Evolutionary conservation across 2,329 filamentous ascomycete species (phyloP).

Genomic region (Fusarium sacchari): DNA sequence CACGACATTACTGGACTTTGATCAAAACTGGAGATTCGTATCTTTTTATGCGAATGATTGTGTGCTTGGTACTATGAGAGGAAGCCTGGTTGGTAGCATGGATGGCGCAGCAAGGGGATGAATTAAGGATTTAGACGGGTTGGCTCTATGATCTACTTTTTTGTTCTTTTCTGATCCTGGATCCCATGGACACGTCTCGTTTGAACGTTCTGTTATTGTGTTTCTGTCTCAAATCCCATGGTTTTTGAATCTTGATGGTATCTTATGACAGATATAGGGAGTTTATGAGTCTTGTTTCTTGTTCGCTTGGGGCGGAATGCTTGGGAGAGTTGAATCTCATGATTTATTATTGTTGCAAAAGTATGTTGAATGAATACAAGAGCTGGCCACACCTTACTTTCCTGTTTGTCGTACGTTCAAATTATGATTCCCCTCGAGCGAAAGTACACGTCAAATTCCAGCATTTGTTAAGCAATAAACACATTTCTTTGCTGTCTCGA

Average conservation of each 20-base stretch:
- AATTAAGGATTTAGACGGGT: not conserved
- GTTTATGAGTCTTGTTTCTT: slow-evolving; percentile 2
- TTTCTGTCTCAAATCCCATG: not conserved
- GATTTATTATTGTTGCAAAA: slow-evolving; percentile 19
- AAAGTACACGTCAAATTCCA: not conserved
- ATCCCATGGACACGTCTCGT: slow-evolving; percentile 14
- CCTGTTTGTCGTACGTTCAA: not conserved
- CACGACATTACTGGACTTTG: not conserved
- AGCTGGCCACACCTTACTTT: not conserved
- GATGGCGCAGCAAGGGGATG: not conserved
- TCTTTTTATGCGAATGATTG: not conserved
- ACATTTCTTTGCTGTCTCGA: not conserved
- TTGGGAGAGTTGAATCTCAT: not conserved
- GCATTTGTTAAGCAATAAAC: not conserved
- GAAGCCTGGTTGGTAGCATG: not conserved
- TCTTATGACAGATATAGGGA: slow-evolving; percentile 4
- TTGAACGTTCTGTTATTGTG: not conserved
- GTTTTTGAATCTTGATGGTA: not conserved
- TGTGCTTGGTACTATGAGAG: not conserved
- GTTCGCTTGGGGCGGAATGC: not conserved
- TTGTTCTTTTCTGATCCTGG: not conserved
- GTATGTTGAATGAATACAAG: slow-evolving; percentile 28
- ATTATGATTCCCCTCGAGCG: not conserved
- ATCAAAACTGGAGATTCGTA: not conserved
- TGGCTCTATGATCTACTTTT: not conserved